Evolutionary conservation across 768 basidiomycete genomes (phyloP), one percentile per base, ranked within the genome.

Genomic region (Clathrus columnatus): DNA sequence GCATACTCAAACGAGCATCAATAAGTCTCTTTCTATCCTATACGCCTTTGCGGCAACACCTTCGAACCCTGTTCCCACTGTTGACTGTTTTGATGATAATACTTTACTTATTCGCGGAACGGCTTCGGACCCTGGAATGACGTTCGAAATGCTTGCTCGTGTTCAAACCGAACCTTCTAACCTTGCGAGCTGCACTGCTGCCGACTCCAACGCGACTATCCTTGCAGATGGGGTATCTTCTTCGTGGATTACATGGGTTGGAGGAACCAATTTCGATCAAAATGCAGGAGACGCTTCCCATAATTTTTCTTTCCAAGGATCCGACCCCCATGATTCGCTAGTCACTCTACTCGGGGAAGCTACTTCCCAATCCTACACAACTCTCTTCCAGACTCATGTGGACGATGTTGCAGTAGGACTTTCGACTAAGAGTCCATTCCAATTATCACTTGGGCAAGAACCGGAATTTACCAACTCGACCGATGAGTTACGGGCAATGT

Each of bases 181-280:
- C 18, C 51, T 53, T 17, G 51, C 41, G 10, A 29, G 62, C 0
- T 80, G 80, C 56, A 46, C 64, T 0, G 47, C 64, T 10, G 41
- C 61, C 23, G 63, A 63, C 8, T 75, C 76, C 21, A 76, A 76
- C 1, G 51, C 51, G 10, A 53, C 51, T 16, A 71, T 87, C 14
- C 65, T 63, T 6, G 68, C 65, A 20, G 59, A 65, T 1, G 66
- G 70, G 18, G 71, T 77, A 24, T 69, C 69, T 1, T 80, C 82
- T 56, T 73, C 81, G 0, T 85, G 80, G 82, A 67, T 87, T 60
- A 77, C 79, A 6, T 87, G 85, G 84, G 78, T 81, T 17, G 86
- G 85, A n/a, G 84, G 75, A 26, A 88, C 87, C 16, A 75, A 87
- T 47, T 88, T 82, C 63, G 71, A 79, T 57, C 78, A 81, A 66